phyloP scores from a whole-genome alignment of 768 basidiomycete species.

The Zangia roseola region DNA sequence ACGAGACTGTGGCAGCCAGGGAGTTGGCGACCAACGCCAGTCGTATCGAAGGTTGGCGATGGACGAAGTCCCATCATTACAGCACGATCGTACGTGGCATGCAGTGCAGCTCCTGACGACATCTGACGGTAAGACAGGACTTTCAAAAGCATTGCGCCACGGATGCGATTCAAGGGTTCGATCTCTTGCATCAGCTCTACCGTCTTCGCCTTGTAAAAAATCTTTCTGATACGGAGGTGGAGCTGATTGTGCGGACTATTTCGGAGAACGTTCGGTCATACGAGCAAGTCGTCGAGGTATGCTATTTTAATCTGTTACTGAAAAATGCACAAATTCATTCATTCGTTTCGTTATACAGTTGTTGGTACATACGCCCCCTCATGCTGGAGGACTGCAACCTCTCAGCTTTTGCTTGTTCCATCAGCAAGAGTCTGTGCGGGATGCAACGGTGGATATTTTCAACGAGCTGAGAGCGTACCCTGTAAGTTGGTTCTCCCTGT shows the following conservation, averaged over 20 bases:
- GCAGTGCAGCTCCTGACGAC: not conserved
- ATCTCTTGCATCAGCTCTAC: constrained; percentile 82
- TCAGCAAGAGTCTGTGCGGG: constrained; percentile 71
- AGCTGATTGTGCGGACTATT: constrained; percentile 71
- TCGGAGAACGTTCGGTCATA: constrained; percentile 73
- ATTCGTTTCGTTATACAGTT: constrained; percentile 47
- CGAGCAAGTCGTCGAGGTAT: constrained; percentile 87
- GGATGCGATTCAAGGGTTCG: constrained; percentile 74
- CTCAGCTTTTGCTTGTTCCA: constrained; percentile 92
- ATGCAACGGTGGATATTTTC: constrained; percentile 80
- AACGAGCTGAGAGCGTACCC: constrained; percentile 74
- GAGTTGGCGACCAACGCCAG: constrained; percentile 77
- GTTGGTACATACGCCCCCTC: constrained; percentile 71
- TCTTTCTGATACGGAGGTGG: constrained; percentile 70
- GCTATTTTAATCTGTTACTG: constrained; percentile 6
- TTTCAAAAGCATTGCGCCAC: constrained; percentile 52
- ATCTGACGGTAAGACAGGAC: constrained; percentile 49
- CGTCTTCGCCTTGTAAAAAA: constrained; percentile 73
- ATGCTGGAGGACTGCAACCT: constrained; percentile 79
- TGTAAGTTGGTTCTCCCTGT: constrained; percentile 44
- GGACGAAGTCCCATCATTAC: constrained; percentile 76
- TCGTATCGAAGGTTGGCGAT: constrained; percentile 92
- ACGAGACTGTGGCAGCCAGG: constrained; percentile 60
- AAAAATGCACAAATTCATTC: not conserved
- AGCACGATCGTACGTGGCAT: constrained; percentile 56